phyloP scores from a whole-genome alignment of 176 grass and related monocot genomes.

The Pontederia paniculata region DNA sequence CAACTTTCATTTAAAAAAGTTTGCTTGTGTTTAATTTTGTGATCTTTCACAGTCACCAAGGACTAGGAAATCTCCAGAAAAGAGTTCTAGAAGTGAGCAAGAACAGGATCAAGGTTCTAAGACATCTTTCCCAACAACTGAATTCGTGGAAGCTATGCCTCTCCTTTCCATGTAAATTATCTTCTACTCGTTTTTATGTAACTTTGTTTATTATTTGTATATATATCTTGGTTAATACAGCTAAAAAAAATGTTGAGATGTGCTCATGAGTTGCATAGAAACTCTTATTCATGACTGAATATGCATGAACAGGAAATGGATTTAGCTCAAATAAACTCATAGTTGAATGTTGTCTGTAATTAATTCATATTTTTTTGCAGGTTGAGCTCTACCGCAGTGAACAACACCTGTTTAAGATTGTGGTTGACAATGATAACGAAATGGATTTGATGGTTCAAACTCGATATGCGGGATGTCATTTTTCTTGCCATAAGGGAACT shows the following conservation, averaged over 20 bases:
- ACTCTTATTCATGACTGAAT: too few relatives aligned
- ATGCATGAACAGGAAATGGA: too few relatives aligned
- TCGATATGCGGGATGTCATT: slow-evolving; percentile 49
- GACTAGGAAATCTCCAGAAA: slow-evolving; percentile 67
- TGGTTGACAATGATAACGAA: slow-evolving; percentile 56
- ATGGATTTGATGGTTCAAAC: slow-evolving; percentile 82
- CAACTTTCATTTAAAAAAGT: neutral
- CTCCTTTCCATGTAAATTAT: slow-evolving; percentile 77
- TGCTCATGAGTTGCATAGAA: too few relatives aligned
- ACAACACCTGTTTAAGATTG: slow-evolving; percentile 86
- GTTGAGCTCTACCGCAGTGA: slow-evolving; percentile 74
- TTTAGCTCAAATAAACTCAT: too few relatives aligned
- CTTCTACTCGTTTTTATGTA: neutral
- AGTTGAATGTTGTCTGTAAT: too few relatives aligned
- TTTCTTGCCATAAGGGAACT: slow-evolving; percentile 75
- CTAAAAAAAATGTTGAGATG: too few relatives aligned
- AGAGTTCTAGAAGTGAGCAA: slow-evolving; percentile 81
- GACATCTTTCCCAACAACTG: slow-evolving; percentile 65
- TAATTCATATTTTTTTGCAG: slow-evolving; percentile 29
- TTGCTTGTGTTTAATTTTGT: too few relatives aligned
- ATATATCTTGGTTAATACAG: too few relatives aligned
- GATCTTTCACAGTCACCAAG: slow-evolving; percentile 45
- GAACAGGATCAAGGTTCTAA: slow-evolving; percentile 89
- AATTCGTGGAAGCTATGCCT: slow-evolving; percentile 70
- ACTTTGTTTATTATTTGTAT: too few relatives aligned